A percentile compares a stretch with the other conserved stretches of the same genome.
phyloP scores from a whole-genome alignment of 495 filamentous ascomycete species.

The Aspergillus bertholletiae region DNA sequence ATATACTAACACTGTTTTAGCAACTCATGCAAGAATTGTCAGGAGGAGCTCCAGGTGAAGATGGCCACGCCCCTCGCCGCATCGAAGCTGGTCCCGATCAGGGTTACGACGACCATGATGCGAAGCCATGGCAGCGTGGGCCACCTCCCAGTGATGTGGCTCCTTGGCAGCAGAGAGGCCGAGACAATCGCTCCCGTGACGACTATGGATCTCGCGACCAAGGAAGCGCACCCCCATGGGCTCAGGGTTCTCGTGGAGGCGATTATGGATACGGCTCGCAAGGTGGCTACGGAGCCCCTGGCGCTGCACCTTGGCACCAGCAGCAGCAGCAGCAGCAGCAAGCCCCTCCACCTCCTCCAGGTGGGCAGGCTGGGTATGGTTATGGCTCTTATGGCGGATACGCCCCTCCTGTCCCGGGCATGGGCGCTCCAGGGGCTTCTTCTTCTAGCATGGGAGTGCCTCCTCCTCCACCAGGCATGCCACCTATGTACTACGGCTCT shows the following conservation, averaged over 20 bases:
- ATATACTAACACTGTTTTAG: conserved; percentile 46
- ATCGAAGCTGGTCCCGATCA: conserved; percentile 81
- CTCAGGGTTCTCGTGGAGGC: conserved; percentile 40
- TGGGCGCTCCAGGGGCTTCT: conserved; percentile 60
- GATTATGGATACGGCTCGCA: conserved; percentile 50
- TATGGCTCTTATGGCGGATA: conserved; percentile 56
- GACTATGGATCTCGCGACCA: conserved; percentile 48
- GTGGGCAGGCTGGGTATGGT: conserved; percentile 47
- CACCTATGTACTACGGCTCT: conserved; percentile 60
- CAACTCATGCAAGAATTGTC: conserved; percentile 98
- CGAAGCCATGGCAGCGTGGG: conserved; percentile 84
- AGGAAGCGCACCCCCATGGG: conserved; percentile 52
- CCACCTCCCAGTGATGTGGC: conserved; percentile 79
- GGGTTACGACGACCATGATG: conserved; percentile 52
- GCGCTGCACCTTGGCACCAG: conserved; percentile 65
- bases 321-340: conserved; percentile 71
- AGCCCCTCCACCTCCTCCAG: conserved; percentile 48
- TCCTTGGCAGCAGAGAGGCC: conserved; percentile 63
- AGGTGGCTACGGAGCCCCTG: conserved; percentile 35
- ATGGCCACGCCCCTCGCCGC: conserved; percentile 65
- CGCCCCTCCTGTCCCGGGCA: conserved; percentile 51
- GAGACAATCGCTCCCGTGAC: conserved; percentile 50
- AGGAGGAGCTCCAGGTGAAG: conserved; percentile 62
- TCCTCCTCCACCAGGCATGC: conserved; percentile 67
- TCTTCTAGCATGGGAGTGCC: conserved; percentile 64